Evolutionary conservation across 306 rosid species (phyloP), one percentile per base, ranked within the genome.

Genomic region (Begonia loranthoides): DNA sequence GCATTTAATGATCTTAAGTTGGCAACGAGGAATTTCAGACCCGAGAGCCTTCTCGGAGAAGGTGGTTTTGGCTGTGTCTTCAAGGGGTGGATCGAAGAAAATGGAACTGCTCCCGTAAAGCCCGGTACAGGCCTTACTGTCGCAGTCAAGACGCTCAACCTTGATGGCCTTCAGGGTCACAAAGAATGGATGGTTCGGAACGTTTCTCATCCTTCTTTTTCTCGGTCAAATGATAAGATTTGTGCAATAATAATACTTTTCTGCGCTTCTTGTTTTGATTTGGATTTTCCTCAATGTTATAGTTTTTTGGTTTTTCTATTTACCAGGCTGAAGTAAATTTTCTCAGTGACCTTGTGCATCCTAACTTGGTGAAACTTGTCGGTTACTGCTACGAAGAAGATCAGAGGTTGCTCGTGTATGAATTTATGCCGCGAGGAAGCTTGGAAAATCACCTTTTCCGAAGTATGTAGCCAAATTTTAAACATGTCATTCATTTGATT

Each of bases 51-150:
- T 75, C 97, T 88, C 48, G 97, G 97, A 41, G 97, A 88, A 76
- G 97, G 97, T 64, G 97, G 97, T 54, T 88, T 88, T 70, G 97
- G 97, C 69, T 88, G 97, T 61, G 97, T 88, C 41, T 88, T 88
- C 78, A 88, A 88, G 74, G 97, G 97, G 19, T 88, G 97, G 97
- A 78, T 88, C 12, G 97, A 88, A 79, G 97, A 88, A 75, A 84
- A 88, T 58, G 97, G 97, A 73, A 88, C 97, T 56, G 97, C 93
- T 67, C 89, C 93, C 3, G 95, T 88, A 59, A 88, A 88, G 77
- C 95, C 97, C 39, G 97, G 97, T 57, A 89, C 93, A 21, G 97
- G 97, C 63, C 97, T 89, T 72, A 89, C 97, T 19, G 97, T 89
- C 55, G 97, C 97, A 10, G 97, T 89, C 16, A 89, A 89, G 59